These are phyloP conservation scores for Pachyrhizus erosus DNA, from an alignment of 306 rosid genomes.

Conservation along the genomic window DNA sequence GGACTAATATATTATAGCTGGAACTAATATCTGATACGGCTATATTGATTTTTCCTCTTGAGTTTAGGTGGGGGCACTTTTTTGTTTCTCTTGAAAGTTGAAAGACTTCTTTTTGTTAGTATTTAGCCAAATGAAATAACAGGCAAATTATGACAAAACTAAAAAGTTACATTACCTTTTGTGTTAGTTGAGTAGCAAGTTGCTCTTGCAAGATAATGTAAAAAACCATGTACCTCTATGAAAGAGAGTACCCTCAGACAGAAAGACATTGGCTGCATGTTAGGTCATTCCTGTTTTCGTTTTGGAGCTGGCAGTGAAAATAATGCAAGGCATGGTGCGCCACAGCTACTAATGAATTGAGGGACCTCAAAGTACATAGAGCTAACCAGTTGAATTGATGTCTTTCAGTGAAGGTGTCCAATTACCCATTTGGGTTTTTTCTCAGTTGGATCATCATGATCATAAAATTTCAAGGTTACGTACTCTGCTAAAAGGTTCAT, in stretches of 20 bases:
- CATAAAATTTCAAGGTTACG: not conserved
- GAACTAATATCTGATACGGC: not conserved
- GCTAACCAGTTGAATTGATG: not conserved
- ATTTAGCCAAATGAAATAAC: not conserved
- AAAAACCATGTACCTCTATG: not conserved
- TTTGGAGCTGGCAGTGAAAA: conserved; percentile 3
- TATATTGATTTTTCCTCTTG: not conserved
- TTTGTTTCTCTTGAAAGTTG: not conserved
- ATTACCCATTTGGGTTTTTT: not conserved
- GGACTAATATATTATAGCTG: conserved; percentile 4
- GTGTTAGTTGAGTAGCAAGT: not conserved
- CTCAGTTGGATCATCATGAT: not conserved
- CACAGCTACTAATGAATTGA: conserved; percentile 1
- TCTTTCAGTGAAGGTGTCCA: not conserved
- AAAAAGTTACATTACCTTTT: not conserved
- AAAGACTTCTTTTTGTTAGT: not conserved
- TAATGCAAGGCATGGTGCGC: conserved; percentile 38
- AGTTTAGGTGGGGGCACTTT: not conserved
- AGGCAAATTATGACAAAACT: not conserved
- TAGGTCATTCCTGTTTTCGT: conserved; percentile 16
- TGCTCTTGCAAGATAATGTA: conserved; percentile 15
- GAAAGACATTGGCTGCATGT: conserved; percentile 29
- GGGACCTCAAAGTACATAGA: not conserved
- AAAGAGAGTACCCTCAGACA: conserved; percentile 7
- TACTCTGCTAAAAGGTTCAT: not conserved